Percentiles rank a stretch among this genome's conserved stretches.
These are phyloP conservation scores for Pythium pyrilobum DNA, from an alignment of 352 stramenopile species.

Conservation along the genomic window DNA sequence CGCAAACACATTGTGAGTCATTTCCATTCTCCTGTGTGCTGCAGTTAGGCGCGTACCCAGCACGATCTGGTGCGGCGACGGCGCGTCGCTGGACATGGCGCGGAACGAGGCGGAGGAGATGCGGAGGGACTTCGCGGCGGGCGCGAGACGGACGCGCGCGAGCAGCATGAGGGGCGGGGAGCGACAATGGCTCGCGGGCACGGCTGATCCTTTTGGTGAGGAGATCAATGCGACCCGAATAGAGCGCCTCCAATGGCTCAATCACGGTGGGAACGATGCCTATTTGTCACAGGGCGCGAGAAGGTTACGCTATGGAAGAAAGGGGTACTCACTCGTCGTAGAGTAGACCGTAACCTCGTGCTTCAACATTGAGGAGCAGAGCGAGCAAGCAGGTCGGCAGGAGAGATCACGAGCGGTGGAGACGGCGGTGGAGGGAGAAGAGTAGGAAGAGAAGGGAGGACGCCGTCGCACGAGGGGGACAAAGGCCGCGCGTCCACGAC, in stretches of 20 bases:
- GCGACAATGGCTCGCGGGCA: not conserved
- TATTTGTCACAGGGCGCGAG: no score
- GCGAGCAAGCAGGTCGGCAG: no score
- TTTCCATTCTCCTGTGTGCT: not conserved
- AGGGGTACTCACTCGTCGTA: no score
- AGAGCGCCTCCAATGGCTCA: no score
- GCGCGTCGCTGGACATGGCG: conserved; percentile 10
- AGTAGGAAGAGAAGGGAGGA: no score
- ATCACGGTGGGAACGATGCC: no score
- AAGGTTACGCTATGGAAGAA: no score
- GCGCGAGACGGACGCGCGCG: conserved; percentile 4
- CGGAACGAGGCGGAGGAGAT: not conserved
- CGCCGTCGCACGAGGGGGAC: no score
- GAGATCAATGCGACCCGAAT: not conserved
- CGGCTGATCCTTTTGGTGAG: not conserved
- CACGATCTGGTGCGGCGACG: conserved; percentile 38
- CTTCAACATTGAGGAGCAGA: no score
- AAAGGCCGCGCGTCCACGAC: not conserved
- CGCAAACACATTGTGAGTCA: not conserved
- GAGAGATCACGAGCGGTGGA: no score
- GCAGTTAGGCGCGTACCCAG: conserved; percentile 28
- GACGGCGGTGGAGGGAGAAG: no score
- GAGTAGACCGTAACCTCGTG: no score
- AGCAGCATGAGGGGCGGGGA: conserved; percentile 4
- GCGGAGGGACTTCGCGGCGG: not conserved